Conservation (phyloP, 306 rosid species). For the Castanea mollissima region DNA sequence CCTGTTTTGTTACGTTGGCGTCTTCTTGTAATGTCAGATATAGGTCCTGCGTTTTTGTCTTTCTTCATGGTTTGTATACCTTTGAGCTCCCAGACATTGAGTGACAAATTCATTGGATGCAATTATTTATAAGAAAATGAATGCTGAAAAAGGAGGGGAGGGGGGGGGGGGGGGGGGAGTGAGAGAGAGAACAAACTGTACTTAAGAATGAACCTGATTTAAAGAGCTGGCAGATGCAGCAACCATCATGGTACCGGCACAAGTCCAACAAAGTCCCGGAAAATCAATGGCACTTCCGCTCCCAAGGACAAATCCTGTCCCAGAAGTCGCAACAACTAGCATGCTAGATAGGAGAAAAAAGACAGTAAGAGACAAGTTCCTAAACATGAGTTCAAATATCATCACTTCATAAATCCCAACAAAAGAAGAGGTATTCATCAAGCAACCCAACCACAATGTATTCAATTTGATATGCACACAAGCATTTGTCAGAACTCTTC, state of each 20-base stretch:
- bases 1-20: too few relatives aligned
- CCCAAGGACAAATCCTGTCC: slow-evolving; percentile 91
- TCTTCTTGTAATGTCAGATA: too few relatives aligned
- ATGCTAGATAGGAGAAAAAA: slow-evolving; percentile 46
- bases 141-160: too few relatives aligned
- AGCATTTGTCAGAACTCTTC: too few relatives aligned
- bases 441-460: too few relatives aligned
- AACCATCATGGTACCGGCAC: slow-evolving; percentile 97
- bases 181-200: background rate
- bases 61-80: too few relatives aligned
- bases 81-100: too few relatives aligned
- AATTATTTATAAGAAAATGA: too few relatives aligned
- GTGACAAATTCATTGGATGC: too few relatives aligned
- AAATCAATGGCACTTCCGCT: slow-evolving; percentile 66
- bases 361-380: background rate
- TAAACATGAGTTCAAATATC: background rate
- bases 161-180: accelerated
- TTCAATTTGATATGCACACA: too few relatives aligned
- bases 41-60: too few relatives aligned
- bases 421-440: background rate
- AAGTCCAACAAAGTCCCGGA: slow-evolving; percentile 71
- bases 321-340: slow-evolving; percentile 95
- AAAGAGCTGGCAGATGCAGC: slow-evolving; percentile 91
- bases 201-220: slow-evolving; percentile 67
- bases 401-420: background rate